Evolutionary conservation across 441 rosid species (phyloP).

Genomic region (Gossypium davidsonii): DNA sequence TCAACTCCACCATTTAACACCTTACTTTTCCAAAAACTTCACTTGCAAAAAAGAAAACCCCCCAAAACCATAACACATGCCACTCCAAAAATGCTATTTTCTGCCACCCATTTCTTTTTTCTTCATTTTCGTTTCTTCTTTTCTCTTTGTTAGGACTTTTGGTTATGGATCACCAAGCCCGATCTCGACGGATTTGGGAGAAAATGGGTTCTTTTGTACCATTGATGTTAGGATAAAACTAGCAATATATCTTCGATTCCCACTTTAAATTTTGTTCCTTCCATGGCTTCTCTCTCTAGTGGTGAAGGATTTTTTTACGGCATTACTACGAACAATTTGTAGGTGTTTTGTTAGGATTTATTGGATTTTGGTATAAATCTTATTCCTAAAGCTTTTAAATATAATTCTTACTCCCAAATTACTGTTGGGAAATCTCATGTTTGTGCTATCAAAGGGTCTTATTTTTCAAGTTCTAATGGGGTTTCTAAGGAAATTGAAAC

Average conservation of each 20-base stretch:
- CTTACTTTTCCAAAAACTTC: not conserved
- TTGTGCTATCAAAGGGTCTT: constrained; percentile 23
- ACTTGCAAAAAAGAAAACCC: not conserved
- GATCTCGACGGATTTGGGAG: constrained; percentile 33
- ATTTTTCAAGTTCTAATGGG: constrained; percentile 6
- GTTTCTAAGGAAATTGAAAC: no score
- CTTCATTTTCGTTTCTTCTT: constrained; percentile 7
- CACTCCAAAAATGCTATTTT: not conserved
- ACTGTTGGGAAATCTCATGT: constrained; percentile 23
- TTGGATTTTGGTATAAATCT: constrained; percentile 33
- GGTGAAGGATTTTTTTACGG: constrained; percentile 50
- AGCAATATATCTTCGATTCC: constrained; percentile 23
- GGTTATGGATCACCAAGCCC: constrained; percentile 25
- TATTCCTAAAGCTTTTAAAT: constrained; percentile 36
- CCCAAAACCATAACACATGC: constrained; percentile 15
- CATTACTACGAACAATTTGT: constrained; percentile 41
- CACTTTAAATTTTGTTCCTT: constrained; percentile 23
- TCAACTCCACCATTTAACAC: not conserved
- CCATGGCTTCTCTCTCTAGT: constrained; percentile 45
- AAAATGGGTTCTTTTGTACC: constrained; percentile 48
- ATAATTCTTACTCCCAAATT: constrained; percentile 30
- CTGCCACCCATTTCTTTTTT: not conserved
- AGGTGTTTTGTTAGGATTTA: constrained; percentile 41
- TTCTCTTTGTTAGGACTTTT: constrained; percentile 4
- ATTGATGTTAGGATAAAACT: constrained; percentile 42